phyloP scores from a whole-genome alignment of 2,329 filamentous ascomycete species.

The Dactylellina cionopaga region DNA sequence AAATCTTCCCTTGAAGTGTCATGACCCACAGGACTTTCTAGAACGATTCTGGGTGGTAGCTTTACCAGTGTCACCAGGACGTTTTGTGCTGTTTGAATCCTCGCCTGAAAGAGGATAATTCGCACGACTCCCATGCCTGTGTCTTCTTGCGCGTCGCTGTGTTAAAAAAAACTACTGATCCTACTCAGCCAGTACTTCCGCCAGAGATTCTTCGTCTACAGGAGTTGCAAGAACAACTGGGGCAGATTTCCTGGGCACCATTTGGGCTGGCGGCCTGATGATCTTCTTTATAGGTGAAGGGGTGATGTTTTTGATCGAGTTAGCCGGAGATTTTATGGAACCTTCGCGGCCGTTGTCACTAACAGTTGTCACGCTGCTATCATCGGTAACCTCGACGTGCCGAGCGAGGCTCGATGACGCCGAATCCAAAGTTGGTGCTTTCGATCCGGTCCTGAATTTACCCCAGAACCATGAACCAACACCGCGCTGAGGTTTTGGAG shows the following conservation, averaged over 20 bases:
- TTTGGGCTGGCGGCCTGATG: constrained; percentile 24
- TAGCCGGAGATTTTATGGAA: constrained; percentile 32
- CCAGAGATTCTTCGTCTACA: constrained; percentile 46
- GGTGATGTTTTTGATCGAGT: constrained; percentile 41
- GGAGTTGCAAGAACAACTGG: constrained; percentile 45
- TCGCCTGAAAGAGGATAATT: not conserved
- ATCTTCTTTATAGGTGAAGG: constrained; percentile 30
- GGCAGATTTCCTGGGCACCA: constrained; percentile 40
- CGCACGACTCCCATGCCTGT: not conserved
- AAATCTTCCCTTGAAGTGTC: constrained; percentile 4
- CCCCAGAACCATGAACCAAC: constrained; percentile 50
- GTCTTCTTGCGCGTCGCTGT: not conserved
- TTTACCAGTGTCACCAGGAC: not conserved
- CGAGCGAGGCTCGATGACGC: constrained; percentile 42
- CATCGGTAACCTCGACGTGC: constrained; percentile 46
- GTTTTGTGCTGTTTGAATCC: not conserved
- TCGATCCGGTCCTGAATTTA: constrained; percentile 29
- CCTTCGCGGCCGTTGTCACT: constrained; percentile 22
- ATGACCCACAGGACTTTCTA: constrained; percentile 1
- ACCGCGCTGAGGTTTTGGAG: constrained; percentile 38
- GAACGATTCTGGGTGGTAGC: not conserved
- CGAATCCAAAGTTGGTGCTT: constrained; percentile 20
- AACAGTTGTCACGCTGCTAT: constrained; percentile 38
- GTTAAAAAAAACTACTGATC: not conserved
- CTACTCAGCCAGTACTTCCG: constrained; percentile 50